phyloP scores from a whole-genome alignment of 2,329 filamentous ascomycete genomes.

The Cercospora beticola region DNA sequence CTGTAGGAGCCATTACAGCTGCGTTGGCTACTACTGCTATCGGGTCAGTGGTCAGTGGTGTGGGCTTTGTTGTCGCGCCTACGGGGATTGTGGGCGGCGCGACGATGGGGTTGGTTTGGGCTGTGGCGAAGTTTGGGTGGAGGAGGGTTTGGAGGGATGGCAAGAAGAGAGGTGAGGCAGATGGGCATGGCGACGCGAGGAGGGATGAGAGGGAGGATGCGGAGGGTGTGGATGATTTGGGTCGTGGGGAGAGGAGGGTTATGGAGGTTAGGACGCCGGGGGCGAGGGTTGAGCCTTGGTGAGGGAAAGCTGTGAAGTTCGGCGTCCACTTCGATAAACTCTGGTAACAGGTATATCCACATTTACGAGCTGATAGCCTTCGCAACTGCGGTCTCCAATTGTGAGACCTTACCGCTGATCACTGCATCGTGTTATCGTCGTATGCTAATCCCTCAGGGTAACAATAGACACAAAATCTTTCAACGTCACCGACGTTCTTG shows the following conservation, averaged over 20 bases:
- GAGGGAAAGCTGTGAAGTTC: background rate
- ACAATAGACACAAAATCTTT: background rate
- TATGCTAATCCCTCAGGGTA: background rate
- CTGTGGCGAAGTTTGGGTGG: constrained; percentile 40
- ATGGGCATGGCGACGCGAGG: constrained; percentile 28
- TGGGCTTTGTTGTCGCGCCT: constrained; percentile 45
- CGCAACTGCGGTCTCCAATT: fast-evolving
- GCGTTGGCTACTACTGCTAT: constrained; percentile 41
- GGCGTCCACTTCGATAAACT: background rate
- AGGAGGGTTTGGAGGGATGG: constrained; percentile 37
- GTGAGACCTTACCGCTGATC: background rate
- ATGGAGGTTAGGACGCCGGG: background rate
- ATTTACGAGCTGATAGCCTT: fast-evolving
- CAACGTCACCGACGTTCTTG: background rate
- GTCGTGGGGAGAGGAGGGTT: background rate
- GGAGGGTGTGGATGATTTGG: constrained; percentile 2
- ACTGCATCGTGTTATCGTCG: background rate
- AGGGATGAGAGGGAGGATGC: constrained; percentile 29
- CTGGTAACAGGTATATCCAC: background rate
- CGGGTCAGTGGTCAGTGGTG: constrained; percentile 40
- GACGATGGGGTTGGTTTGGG: constrained; percentile 44
- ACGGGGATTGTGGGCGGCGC: constrained; percentile 39
- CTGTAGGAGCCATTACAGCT: constrained; percentile 37
- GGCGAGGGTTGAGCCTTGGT: constrained; percentile 7
- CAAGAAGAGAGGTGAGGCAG: constrained; percentile 27